Percentiles rank a stretch among this genome's conserved stretches.
These are phyloP conservation scores for Plenodomus lindquistii DNA, from an alignment of 2,329 filamentous ascomycete genomes.

Conservation along the genomic window DNA sequence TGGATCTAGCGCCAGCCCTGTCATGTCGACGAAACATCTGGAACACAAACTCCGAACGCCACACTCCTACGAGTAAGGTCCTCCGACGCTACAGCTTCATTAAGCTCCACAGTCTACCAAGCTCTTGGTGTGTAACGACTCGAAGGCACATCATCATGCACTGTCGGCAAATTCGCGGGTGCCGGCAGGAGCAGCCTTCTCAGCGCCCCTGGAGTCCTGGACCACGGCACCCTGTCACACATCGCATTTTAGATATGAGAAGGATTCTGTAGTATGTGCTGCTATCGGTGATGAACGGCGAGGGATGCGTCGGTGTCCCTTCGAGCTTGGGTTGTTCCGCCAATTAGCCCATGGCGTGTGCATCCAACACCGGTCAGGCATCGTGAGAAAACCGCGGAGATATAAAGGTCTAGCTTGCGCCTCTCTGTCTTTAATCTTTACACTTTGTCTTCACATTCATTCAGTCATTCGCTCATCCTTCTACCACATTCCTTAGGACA, in stretches of 20 bases:
- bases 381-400: not conserved
- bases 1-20: constrained; percentile 6
- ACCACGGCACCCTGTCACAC: not conserved
- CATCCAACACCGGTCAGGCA: constrained; percentile 10
- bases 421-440: not conserved
- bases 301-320: not conserved
- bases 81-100: constrained; percentile 1
- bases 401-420: constrained; percentile 15
- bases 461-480: constrained; percentile 9
- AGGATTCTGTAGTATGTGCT: too few species aligned
- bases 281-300: constrained; percentile 6
- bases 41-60: not conserved
- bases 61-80: not conserved
- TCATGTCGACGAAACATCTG: constrained; percentile 5
- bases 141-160: not conserved
- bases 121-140: not conserved
- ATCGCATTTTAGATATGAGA: not conserved
- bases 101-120: not conserved
- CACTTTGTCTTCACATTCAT: constrained; percentile 15
- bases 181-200: not conserved
- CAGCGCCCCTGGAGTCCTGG: constrained; percentile 1
- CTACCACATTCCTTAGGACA: constrained; percentile 7
- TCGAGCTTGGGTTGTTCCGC: constrained; percentile 6
- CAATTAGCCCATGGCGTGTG: constrained; percentile 10
- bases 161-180: constrained; percentile 1